A percentile compares a stretch with the other conserved stretches of the same genome.
These are phyloP conservation scores for Tetracentron sinense DNA, from an alignment of 164 flowering plant species.

Conservation along the genomic window DNA sequence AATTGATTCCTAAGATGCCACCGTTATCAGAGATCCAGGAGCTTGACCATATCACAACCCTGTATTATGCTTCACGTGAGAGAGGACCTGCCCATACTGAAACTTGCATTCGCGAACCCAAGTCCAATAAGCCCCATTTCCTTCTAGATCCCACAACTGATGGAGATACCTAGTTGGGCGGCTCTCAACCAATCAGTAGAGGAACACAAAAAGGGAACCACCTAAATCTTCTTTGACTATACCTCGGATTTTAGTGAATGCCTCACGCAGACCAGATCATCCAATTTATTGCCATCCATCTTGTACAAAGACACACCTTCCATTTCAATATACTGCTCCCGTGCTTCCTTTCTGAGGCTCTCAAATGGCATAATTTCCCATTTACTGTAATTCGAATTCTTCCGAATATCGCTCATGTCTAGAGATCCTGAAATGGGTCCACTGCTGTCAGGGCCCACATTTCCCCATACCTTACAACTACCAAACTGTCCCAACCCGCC, in stretches of 20 bases:
- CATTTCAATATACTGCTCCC: conserved; percentile 66
- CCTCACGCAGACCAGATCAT: conserved; percentile 87
- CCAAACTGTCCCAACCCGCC: conserved; percentile 68
- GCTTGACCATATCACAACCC: no score
- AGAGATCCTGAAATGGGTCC: conserved; percentile 83
- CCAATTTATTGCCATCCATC: conserved; percentile 95
- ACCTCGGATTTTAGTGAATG: conserved; percentile 44
- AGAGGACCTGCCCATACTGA: no score
- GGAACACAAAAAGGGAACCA: not conserved
- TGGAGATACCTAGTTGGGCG: not conserved
- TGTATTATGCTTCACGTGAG: no score
- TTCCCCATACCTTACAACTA: conserved; percentile 91
- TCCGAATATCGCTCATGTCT: conserved; percentile 78
- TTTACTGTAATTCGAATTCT: conserved; percentile 73
- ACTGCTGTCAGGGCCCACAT: conserved; percentile 33
- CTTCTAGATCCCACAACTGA: not conserved
- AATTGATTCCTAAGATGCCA: no score
- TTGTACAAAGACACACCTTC: conserved; percentile 78
- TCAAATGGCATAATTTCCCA: conserved; percentile 86
- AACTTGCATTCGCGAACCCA: no score
- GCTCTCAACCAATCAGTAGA: not conserved
- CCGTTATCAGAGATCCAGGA: no score
- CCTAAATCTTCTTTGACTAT: conserved; percentile 2
- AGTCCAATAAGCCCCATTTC: not conserved
- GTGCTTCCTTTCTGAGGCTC: conserved; percentile 72